Evolutionary conservation across 768 basidiomycete genomes (phyloP).

Genomic region (Clitopilus passeckerianus): DNA sequence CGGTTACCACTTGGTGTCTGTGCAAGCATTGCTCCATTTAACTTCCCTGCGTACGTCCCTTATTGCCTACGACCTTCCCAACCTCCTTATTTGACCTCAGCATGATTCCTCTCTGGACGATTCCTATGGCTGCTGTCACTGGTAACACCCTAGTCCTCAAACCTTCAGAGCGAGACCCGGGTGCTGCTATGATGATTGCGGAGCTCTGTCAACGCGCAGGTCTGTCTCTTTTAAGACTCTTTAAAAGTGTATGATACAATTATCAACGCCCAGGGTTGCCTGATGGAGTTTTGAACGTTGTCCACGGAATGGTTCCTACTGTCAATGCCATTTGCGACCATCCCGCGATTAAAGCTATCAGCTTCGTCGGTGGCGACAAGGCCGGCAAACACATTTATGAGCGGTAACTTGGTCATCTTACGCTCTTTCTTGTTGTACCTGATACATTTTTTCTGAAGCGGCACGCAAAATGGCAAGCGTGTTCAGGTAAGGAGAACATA

Average conservation of each 20-base stretch:
- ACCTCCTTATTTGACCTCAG: constrained; percentile 24
- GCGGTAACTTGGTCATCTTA: constrained; percentile 35
- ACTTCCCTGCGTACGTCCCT: constrained; percentile 74
- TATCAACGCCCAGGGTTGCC: constrained; percentile 50
- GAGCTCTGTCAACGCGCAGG: constrained; percentile 89
- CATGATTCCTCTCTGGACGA: constrained; percentile 97
- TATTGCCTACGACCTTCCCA: not conserved
- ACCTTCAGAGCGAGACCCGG: constrained; percentile 94
- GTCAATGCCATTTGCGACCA: constrained; percentile 95
- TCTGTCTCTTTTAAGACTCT: constrained; percentile 16
- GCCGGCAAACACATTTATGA: constrained; percentile 95
- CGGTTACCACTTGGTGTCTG: constrained; percentile 85
- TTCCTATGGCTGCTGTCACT: constrained; percentile 82
- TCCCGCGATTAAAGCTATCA: constrained; percentile 88
- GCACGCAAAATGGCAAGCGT: constrained; percentile 82
- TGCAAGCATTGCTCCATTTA: constrained; percentile 84
- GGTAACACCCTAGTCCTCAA: constrained; percentile 95
- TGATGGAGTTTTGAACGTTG: constrained; percentile 85
- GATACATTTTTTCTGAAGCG: constrained; percentile 35
- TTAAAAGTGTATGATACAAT: not conserved
- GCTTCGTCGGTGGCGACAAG: constrained; percentile 91
- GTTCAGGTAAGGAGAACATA: constrained; percentile 51
- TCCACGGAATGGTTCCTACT: constrained; percentile 86
- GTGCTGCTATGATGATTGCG: constrained; percentile 96
- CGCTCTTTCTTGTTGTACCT: constrained; percentile 1